Evolutionary conservation across 169 alveolate genomes (phyloP).

Genomic region (Perkinsus marinus): DNA sequence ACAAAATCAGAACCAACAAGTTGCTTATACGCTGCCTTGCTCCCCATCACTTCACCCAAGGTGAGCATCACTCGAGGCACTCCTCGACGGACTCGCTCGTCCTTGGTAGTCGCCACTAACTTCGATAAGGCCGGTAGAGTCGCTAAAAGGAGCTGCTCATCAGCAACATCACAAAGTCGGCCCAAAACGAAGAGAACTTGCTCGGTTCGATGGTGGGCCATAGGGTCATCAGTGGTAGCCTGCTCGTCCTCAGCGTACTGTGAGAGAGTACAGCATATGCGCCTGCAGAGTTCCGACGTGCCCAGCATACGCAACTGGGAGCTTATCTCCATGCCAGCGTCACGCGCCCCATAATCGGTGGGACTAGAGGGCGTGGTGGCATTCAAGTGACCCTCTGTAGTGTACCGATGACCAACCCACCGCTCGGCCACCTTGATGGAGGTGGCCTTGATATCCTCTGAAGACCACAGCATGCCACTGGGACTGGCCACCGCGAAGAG

Average conservation of each 20-base stretch:
- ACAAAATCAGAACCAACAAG: neutral
- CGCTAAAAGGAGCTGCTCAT: neutral
- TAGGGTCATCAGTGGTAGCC: neutral
- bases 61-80: neutral
- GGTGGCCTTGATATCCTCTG: neutral
- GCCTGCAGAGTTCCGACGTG: neutral
- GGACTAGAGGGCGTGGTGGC: neutral
- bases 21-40: neutral
- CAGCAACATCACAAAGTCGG: neutral
- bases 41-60: neutral
- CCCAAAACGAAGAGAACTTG: neutral
- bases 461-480: neutral
- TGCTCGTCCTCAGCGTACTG: neutral
- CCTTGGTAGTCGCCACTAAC: neutral
- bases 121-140: neutral
- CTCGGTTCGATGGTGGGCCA: neutral
- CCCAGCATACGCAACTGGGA: neutral
- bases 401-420: neutral
- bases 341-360: neutral
- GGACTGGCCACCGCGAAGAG: neutral
- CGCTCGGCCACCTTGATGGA: neutral
- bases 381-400: neutral
- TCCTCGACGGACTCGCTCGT: neutral
- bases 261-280: neutral
- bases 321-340: neutral